Evolutionary conservation across 176 grass and related monocot species (phyloP), one percentile per base, ranked within the genome.

Genomic region (Oryza glumipatula): DNA sequence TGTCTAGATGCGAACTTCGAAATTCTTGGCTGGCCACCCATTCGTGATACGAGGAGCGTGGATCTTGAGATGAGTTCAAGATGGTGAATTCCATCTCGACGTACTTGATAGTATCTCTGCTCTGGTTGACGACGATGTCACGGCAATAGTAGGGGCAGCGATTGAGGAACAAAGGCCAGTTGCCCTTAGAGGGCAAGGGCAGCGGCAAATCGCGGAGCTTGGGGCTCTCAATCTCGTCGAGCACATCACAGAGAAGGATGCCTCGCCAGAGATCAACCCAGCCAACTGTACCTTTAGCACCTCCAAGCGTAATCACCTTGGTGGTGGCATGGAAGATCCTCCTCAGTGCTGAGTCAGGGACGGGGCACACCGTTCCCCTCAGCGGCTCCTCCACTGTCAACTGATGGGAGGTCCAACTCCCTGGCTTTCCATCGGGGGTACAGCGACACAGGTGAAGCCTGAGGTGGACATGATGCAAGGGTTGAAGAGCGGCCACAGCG

Each of bases 21-120:
- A 5, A 30, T 22, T 22, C 5, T 23, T 36, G 63, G 7, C 61
- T 0, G 8, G 9, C 3, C 76, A 47, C 13, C 76, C 76, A 79
- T 11, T 79, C 41, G 0, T 46, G 6, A 16, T 67, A 66, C 1
- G 41, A 49, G 10, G 12, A 49, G 3, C 3, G 47, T 3, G 10
- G 5, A 38, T 38, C 36, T 14, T 10, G 47, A 49, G 2, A 14
- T 49, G 3, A 49, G 3, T 11, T 2, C 11, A 49, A 12, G 2
- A 4, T 10, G 14, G 24, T 35, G 63, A 80, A 13, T 4, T 80
- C 77, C 43, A 80, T 68, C 64, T 80, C 77, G 2, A 80, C 2
- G 16, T 51, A 68, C 64, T 35, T 80, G 64, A 80, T 80, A 11
- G 64, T 33, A 16, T 68, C 63, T 32, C 12, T 80, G 64, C 24